Evolutionary conservation across 2,329 filamentous ascomycete species (phyloP), one percentile per base, ranked within the genome.

Genomic region (Beauveria scarabaeidicola): DNA sequence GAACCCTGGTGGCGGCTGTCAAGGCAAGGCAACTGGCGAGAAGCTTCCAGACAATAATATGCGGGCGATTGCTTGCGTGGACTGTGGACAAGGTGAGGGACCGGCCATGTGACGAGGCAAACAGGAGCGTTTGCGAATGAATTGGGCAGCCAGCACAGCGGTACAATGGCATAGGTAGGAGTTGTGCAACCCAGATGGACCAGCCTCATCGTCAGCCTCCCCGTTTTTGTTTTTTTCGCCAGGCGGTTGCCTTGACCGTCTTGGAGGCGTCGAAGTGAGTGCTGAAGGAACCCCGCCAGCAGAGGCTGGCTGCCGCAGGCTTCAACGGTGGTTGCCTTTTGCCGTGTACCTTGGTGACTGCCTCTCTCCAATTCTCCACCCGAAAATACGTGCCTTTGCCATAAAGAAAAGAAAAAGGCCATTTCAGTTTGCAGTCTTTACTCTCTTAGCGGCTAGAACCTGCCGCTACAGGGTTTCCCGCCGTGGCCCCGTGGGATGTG

Each of bases 1-100:
- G 47, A 38, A 58, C 55, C 55, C 25, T 58, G 36, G 47, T 58
- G 47, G 55, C 38, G 36, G 55, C 29, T 58, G 47, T 51, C 54
- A 51, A 32, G 19, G 41, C 21, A 13, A 50, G 36, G 6, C 11
- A 15, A 13, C 21, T 40, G 36, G 25, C 25, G 36, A 58, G 55
- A 58, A 58, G 46, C 46, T 58, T 58, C 55, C n/a, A 57, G 46
- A 52, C 19, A 21, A 38, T 29, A 13, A 15, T 38, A 3, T n/a
- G 11, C n/a, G 21, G 27, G 11, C 27, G n/a, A 21, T 10, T 6
- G n/a, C 9, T 36, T 51, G 48, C 9, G 8, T 32, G 44, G 5
- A 25, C 13, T 6, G 32, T 21, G 36, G 15, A 23, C 25, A 15
- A 36, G 29, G 29, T 38, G 29, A n/a, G 6, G 23, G 11, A 27